Evolutionary conservation across 495 filamentous ascomycete species (phyloP), one percentile per base, ranked within the genome.

Genomic region (Penicillium lividum): DNA sequence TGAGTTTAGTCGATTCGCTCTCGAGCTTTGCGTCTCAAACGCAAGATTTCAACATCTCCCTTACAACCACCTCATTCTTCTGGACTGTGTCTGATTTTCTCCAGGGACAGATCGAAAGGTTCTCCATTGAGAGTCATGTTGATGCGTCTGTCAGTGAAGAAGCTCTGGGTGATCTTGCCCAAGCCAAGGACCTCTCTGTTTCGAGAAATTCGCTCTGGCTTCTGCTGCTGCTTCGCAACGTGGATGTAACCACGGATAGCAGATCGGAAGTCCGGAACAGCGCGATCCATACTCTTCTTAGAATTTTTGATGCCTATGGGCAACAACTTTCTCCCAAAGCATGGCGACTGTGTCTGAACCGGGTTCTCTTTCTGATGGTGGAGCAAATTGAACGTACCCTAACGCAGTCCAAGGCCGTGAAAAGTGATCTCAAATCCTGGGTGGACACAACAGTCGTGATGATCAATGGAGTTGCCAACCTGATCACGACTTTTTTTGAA

Each of bases 11-110:
- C 59, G 89, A 97, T 74, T 90, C 92, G 45, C 84, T 98, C 22
- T 89, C 90, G 61, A 86, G 86, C 57, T 98, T 98, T 73, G 89
- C 88, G 53, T 84, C 85, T 3, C 93, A 98, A 68, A 80, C 85
- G 38, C 89, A 96, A 61, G 94, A 98, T 71, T 83, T 98, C 53
- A 98, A 98, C 63, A 95, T 97, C 55, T 95, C 93, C 0, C 77
- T 98, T 15, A 97, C 95, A 15, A 93, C 91, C 2, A 88, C 94
- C 10, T 96, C 93, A 0, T 95, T 95, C 66, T 96, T 96, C 73
- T 96, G 92, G 89, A 92, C 91, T 59, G 83, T 96, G 11, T 96
- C 94, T 3, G 93, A 97, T 69, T 95, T 90, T 59, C 80, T 98
- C 33, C 80, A 79, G 49, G 71, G 67, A 42, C 73, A 76, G 28